Base-by-base conservation (phyloP, 2,329 filamentous ascomycete genomes). In the Clarireedia hainanense region DNA sequence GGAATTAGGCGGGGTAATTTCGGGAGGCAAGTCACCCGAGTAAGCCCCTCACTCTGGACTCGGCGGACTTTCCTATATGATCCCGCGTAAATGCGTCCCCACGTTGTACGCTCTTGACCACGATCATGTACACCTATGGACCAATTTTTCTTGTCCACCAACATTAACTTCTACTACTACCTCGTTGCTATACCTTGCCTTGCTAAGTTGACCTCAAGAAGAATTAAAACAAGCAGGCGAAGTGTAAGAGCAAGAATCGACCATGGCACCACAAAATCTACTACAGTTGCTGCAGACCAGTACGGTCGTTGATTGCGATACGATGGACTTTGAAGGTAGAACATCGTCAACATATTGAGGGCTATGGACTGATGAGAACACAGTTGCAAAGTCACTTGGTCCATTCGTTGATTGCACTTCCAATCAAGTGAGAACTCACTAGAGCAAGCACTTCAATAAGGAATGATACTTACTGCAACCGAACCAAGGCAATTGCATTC, bases 391-490 rank as follows among this genome's bases (percentile, higher is more conserved):
- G 61, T 62, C 68, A 6, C 62, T 77, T 2, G 77, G 75, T 14
- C 75, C 75, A 1, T 80, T 80, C 56, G 68, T 72, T 5, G 77
- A 80, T 60, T 80, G 76, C 58, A 80, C 78, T 20, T 80, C 77
- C 1, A 80, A 80, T 54, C 78, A 80, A 68, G 77, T 77, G 61
- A 55, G 36, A 12, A 3, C 15, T 42, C 48, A 23, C 20, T 23
- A 9, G n/a, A 42, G 30, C 9, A 34, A 12, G 10, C 9, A 42
- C 20, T 20, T 42, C n/a, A 42, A 42, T 7, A 7, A 42, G 17
- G 4, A 6, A 20, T 46, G n/a, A 49, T 23, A 49, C 27, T 39
- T 54, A 42, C 15, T 6, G 9, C 39, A 2, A 39, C 3, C 34
- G 5, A 17, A 7, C 7, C 14, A 40, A 76, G 76, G 77, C 76